Evolutionary conservation across 129 eudicot species (phyloP), one percentile per base, ranked within the genome.

Genomic region (Sambucus nigra): DNA sequence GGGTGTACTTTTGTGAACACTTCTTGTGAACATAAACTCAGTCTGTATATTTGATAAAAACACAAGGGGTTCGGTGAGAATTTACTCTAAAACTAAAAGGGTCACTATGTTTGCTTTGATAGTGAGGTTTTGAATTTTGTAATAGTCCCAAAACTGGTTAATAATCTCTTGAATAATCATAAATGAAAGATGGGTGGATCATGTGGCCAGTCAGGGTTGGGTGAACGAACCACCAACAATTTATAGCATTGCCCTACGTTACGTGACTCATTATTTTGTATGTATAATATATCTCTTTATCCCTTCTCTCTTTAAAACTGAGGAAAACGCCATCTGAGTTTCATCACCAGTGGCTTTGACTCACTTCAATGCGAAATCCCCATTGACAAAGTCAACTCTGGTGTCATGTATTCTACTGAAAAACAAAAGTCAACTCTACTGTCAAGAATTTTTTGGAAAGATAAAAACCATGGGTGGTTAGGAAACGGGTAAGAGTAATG

Each of bases 151-250:
- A 23, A 22, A 25, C 35, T 27, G n/a, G 18, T 18, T 13, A 8
- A 11, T 20, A 39, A 25, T 28, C 27, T 19, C 8, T 42, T 24
- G 22, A 17, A 25, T 2, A 4, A 26, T 63, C 71, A 42, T 60
- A 61, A 69, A 57, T 62, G 47, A 1, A 64, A 57, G 65, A 74
- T 64, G 80, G 51, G 53, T 61, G 45, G 62, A 69, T 65, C 64
- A 51, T 49, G 51, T 62, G 62, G 70, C 69, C 72, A 52, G 88
- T 75, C 68, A 60, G 69, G 62, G 79, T 80, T 80, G 59, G 94
- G 82, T 84, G 85, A 80, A 72, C 94, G 33, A 76, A 72, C 64
- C 73, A 69, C 71, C 73, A 65, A 75, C 47, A 63, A 62, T 68
- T 65, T 55, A 60, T 45, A 46, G 69, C 64, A 29, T 0, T 35